Evolutionary conservation across 2,329 filamentous ascomycete species (phyloP).

Genomic region (Pseudocercospora fijiensis): DNA sequence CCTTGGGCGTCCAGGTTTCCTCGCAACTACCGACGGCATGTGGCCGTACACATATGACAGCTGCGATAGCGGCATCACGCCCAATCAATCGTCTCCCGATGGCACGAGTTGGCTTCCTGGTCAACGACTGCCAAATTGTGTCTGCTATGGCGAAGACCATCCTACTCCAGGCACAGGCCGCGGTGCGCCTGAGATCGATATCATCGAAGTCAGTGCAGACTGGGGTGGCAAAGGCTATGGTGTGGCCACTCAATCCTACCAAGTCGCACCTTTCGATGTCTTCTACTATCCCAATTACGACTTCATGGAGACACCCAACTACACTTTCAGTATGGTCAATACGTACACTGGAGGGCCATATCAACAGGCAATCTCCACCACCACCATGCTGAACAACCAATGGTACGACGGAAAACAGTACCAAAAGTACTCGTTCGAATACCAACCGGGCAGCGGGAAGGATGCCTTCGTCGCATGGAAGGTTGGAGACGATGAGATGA

Average conservation of each 20-base stretch:
- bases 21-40: slow-evolving; percentile 54
- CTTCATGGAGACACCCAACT: slow-evolving; percentile 53
- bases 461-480: slow-evolving; percentile 54
- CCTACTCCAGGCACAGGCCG: slow-evolving; percentile 49
- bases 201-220: slow-evolving; percentile 50
- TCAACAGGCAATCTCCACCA: slow-evolving; percentile 58
- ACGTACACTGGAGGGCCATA: slow-evolving; percentile 55
- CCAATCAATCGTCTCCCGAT: slow-evolving; percentile 49
- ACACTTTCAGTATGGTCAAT: slow-evolving; percentile 51
- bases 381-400: slow-evolving; percentile 54
- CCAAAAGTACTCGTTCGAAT: slow-evolving; percentile 58
- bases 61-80: slow-evolving; percentile 53
- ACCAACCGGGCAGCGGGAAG: slow-evolving; percentile 49
- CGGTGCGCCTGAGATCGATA: slow-evolving; percentile 52
- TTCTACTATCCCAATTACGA: slow-evolving; percentile 55
- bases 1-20: slow-evolving; percentile 53
- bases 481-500: slow-evolving; percentile 53
- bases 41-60: slow-evolving; percentile 56
- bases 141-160: slow-evolving; percentile 48
- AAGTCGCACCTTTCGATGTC: slow-evolving; percentile 52
- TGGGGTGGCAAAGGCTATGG: slow-evolving; percentile 42
- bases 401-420: slow-evolving; percentile 58
- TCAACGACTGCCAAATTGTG: slow-evolving; percentile 48
- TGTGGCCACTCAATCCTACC: slow-evolving; percentile 51
- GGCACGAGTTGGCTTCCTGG: slow-evolving; percentile 47